These are phyloP conservation scores for Austroboletus novae-zelandiae DNA, from an alignment of 1,284 basidiomycete species.

Conservation along the genomic window DNA sequence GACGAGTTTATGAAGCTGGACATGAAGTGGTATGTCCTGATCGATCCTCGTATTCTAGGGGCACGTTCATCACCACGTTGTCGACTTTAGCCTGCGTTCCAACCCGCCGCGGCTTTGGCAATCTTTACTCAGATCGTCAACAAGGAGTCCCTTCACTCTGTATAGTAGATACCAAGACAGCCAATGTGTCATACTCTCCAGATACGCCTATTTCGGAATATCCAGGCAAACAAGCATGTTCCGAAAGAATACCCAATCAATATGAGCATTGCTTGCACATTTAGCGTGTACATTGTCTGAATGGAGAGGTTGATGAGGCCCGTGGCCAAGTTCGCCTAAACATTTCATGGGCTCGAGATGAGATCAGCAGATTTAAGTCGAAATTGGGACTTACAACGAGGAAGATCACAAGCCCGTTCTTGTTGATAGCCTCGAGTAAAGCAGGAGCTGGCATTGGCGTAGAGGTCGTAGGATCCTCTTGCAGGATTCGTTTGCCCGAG, in stretches of 20 bases:
- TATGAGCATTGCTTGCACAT: slow-evolving; percentile 60
- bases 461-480: slow-evolving; percentile 25
- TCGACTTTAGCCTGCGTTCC: slow-evolving; percentile 49
- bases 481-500: slow-evolving; percentile 29
- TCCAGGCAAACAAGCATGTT: slow-evolving; percentile 64
- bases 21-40: slow-evolving; percentile 53
- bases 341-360: slow-evolving; percentile 1
- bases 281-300: slow-evolving; percentile 77
- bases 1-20: slow-evolving; percentile 52
- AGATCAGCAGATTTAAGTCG: not conserved
- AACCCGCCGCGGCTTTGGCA: slow-evolving; percentile 52
- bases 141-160: slow-evolving; percentile 54
- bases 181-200: slow-evolving; percentile 14
- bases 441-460: slow-evolving; percentile 42
- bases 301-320: slow-evolving; percentile 83
- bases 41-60: not conserved
- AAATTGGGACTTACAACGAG: slow-evolving; percentile 73
- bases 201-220: slow-evolving; percentile 24
- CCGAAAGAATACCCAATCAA: slow-evolving; percentile 62
- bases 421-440: slow-evolving; percentile 80
- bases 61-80: slow-evolving; percentile 3
- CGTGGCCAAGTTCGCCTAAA: slow-evolving; percentile 83
- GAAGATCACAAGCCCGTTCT: slow-evolving; percentile 79
- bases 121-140: slow-evolving; percentile 56
- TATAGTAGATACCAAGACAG: slow-evolving; percentile 22